Conservation (phyloP, 352 stramenopile genomes). For the Phytophthora aleatoria region DNA sequence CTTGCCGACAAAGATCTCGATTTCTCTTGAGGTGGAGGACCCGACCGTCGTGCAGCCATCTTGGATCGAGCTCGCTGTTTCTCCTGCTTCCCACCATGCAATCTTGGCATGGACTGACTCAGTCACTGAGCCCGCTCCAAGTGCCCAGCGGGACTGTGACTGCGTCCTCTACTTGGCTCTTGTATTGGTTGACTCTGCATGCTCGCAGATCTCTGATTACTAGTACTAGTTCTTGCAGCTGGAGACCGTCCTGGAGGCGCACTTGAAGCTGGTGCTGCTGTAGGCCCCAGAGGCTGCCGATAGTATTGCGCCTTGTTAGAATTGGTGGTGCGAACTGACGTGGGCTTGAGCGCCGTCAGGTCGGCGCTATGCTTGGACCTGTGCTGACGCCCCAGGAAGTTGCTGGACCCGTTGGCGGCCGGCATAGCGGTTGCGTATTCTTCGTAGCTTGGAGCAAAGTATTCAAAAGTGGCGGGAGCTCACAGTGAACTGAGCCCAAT, state of each 20-base stretch:
- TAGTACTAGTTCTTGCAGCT: neutral
- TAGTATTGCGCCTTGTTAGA: slow-evolving; percentile 11
- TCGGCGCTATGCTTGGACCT: slow-evolving; percentile 13
- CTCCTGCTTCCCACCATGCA: neutral
- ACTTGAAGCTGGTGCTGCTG: neutral
- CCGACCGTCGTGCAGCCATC: slow-evolving; percentile 7
- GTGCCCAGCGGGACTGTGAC: neutral
- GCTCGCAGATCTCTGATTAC: slow-evolving; percentile 2
- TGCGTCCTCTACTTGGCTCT: neutral
- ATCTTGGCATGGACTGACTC: slow-evolving; percentile 5
- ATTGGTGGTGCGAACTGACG: slow-evolving; percentile 9
- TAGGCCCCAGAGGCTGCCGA: neutral
- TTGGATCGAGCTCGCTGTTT: slow-evolving; percentile 1
- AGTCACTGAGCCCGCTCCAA: neutral
- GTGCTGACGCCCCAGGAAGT: neutral
- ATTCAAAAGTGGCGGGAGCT: slow-evolving; percentile 2
- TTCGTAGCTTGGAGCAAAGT: neutral
- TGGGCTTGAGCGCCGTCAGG: neutral
- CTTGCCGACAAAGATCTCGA: slow-evolving; percentile 3
- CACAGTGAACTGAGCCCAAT: neutral
- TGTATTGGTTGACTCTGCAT: slow-evolving; percentile 5
- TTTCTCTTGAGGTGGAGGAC: slow-evolving; percentile 1
- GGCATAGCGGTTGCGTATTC: slow-evolving; percentile 1
- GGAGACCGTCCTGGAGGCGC: slow-evolving; percentile 4
- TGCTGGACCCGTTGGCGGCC: slow-evolving; percentile 14